phyloP scores from a whole-genome alignment of 164 flowering plant species.

The Tetrastigma voinierianum region DNA sequence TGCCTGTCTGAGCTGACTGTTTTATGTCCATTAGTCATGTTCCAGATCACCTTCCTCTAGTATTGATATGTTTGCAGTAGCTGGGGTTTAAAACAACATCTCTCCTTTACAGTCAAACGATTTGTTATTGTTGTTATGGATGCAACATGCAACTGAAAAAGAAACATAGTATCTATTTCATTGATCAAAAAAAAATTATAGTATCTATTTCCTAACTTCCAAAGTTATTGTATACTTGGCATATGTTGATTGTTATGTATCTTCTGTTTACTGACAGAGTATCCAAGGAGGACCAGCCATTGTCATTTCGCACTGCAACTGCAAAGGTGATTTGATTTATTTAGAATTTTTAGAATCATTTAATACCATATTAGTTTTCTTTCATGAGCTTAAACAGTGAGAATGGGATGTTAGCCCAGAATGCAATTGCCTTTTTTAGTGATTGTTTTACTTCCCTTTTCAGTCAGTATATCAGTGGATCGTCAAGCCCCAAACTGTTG shows the following conservation, averaged over 20 bases:
- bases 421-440: conserved; percentile 3
- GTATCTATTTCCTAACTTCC: too few relatives aligned
- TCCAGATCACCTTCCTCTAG: too few relatives aligned
- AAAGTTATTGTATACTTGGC: background rate
- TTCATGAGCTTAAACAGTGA: background rate
- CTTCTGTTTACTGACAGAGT: conserved; percentile 37
- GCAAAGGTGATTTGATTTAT: conserved; percentile 61
- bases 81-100: too few relatives aligned
- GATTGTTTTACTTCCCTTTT: conserved; percentile 11
- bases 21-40: too few relatives aligned
- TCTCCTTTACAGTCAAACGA: too few relatives aligned
- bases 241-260: background rate
- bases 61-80: too few relatives aligned
- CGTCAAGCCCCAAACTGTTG: conserved; percentile 77
- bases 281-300: conserved; percentile 70
- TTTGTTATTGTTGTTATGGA: too few relatives aligned
- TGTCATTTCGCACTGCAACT: conserved; percentile 81
- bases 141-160: too few relatives aligned
- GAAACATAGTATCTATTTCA: too few relatives aligned
- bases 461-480: conserved; percentile 94
- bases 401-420: background rate
- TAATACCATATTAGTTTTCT: background rate
- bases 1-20: too few relatives aligned
- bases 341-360: background rate
- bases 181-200: too few relatives aligned